Conservation (phyloP, 2,329 filamentous ascomycete species). For the Cadophora luteo-olivacea region DNA sequence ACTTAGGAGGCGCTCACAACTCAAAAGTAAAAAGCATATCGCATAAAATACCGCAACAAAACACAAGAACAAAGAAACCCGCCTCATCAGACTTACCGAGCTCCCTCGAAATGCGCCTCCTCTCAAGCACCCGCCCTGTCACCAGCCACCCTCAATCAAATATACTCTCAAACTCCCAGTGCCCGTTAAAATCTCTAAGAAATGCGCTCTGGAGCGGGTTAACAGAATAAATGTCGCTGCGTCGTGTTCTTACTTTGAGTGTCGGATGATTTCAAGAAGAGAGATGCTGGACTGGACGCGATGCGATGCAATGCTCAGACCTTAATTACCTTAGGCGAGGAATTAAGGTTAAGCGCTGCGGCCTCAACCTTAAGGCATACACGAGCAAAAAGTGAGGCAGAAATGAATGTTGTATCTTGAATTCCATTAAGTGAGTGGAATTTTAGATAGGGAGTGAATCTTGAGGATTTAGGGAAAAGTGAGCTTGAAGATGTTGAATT, state of each 20-base stretch:
- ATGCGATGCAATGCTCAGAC: background rate
- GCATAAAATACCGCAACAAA: background rate
- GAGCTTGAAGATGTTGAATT: too few relatives aligned
- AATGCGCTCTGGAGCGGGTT: too few relatives aligned
- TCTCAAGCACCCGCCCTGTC: background rate
- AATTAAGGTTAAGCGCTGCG: constrained; percentile 10
- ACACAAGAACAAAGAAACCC: background rate
- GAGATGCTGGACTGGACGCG: background rate
- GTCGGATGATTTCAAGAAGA: background rate
- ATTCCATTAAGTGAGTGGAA: too few relatives aligned
- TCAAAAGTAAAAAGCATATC: background rate
- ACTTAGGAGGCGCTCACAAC: background rate
- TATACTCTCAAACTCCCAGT: background rate
- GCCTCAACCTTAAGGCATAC: background rate
- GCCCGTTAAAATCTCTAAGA: too few relatives aligned
- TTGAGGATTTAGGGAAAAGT: too few relatives aligned
- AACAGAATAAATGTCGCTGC: background rate
- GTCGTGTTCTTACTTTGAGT: background rate
- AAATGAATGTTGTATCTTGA: background rate
- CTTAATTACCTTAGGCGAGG: background rate
- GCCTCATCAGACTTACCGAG: background rate
- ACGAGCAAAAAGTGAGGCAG: background rate
- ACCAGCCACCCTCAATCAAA: background rate
- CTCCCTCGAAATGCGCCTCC: background rate
- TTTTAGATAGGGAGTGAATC: too few relatives aligned